phyloP scores from a whole-genome alignment of 345 rosid genomes.

The Populus ilicifolia region DNA sequence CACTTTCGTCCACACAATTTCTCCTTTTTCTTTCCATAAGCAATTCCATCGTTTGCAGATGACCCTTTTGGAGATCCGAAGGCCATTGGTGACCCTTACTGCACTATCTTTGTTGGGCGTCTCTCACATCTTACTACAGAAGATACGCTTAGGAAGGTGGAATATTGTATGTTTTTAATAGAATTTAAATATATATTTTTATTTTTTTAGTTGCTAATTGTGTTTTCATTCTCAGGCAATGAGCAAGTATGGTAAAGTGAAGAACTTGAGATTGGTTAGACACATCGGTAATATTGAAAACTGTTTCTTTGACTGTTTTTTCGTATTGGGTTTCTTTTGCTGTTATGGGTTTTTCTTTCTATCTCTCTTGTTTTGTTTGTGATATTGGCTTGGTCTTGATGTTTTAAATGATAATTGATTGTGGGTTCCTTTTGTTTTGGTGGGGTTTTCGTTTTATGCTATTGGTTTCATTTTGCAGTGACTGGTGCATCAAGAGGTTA shows the following conservation, averaged over 20 bases:
- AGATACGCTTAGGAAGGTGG: slow-evolving; percentile 57
- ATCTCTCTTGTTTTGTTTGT: too few relatives aligned
- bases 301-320: background rate
- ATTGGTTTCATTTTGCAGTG: slow-evolving; percentile 38
- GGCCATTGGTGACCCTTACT: slow-evolving; percentile 64
- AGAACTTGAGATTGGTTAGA: slow-evolving; percentile 83
- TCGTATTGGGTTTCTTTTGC: background rate
- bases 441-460: background rate
- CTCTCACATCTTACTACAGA: slow-evolving; percentile 77
- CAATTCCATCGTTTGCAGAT: slow-evolving; percentile 35
- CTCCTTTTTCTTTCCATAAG: background rate
- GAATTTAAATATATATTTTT: too few relatives aligned
- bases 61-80: slow-evolving; percentile 82
- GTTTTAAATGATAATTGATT: background rate
- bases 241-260: slow-evolving; percentile 78
- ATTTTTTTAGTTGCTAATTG: background rate
- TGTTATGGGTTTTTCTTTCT: background rate
- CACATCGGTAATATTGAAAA: slow-evolving; percentile 56
- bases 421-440: background rate
- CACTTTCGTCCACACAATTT: background rate
- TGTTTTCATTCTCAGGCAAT: slow-evolving; percentile 45
- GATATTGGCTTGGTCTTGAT: background rate
- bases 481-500: slow-evolving; percentile 89
- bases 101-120: slow-evolving; percentile 74
- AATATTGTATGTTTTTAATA: background rate